These are phyloP conservation scores for Daldinia decipiens DNA, from an alignment of 495 filamentous ascomycete species.

Conservation along the genomic window DNA sequence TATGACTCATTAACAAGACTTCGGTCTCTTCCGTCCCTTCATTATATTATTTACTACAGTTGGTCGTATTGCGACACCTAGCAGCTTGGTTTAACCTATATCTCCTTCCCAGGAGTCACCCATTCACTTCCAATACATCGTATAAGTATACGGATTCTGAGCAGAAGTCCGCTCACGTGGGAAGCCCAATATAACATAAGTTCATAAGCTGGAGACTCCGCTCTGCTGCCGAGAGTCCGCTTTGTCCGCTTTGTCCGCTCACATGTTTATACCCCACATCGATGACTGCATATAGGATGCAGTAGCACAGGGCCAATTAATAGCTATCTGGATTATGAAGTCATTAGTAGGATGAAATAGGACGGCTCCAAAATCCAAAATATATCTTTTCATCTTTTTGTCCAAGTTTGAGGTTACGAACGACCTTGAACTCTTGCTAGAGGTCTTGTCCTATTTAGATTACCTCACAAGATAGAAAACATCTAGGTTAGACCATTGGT, in stretches of 20 bases:
- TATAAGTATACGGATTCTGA: neutral
- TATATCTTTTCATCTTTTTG: neutral
- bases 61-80: neutral
- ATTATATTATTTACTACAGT: neutral
- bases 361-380: too few species aligned
- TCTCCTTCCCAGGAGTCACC: neutral
- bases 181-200: neutral
- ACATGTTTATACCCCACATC: conserved; percentile 12
- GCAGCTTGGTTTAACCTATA: neutral
- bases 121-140: neutral
- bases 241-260: conserved; percentile 37
- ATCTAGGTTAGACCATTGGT: too few species aligned
- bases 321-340: neutral
- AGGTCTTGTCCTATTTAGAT: too few species aligned
- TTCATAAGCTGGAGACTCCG: neutral
- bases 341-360: neutral
- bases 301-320: neutral
- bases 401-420: neutral
- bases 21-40: neutral
- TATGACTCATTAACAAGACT: neutral
- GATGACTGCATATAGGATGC: conserved; percentile 23
- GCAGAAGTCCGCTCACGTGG: conserved; percentile 38
- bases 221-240: conserved; percentile 17
- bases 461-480: too few species aligned
- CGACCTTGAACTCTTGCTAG: too few species aligned